Conservation (phyloP, 208 protist species). For the Herpetomonas muscarum region DNA sequence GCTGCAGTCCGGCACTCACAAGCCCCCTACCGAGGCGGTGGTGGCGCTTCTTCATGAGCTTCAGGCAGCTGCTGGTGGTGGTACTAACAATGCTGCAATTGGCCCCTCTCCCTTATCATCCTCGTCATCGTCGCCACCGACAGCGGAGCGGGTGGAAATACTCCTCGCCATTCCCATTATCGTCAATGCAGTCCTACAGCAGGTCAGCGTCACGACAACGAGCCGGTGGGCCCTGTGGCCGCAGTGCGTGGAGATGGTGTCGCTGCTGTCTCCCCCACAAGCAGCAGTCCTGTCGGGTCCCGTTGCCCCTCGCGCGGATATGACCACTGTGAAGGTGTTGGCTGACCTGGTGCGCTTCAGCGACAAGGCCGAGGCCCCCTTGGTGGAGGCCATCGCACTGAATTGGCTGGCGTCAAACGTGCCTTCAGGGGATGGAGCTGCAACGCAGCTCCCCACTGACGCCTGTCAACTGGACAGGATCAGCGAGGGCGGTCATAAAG, state of each 20-base stretch:
- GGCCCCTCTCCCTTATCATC: too few species aligned
- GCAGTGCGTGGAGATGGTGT: conserved; percentile 39
- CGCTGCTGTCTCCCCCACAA: conserved; percentile 26
- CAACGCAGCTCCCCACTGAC: not conserved
- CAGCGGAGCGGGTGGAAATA: not conserved
- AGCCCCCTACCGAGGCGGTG: conserved; percentile 20
- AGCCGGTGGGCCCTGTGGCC: conserved; percentile 58
- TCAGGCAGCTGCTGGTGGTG: conserved; percentile 14
- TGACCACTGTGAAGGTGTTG: conserved; percentile 35
- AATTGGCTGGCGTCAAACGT: conserved; percentile 30
- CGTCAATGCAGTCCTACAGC: conserved; percentile 50
- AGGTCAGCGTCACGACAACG: conserved; percentile 34
- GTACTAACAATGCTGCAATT: too few species aligned
- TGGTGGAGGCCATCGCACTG: conserved; percentile 41
- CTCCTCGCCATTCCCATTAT: not conserved
- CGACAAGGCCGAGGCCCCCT: conserved; percentile 44
- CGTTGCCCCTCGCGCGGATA: not conserved
- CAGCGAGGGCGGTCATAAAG: too few species aligned
- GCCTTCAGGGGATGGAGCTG: not conserved
- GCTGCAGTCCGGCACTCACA: conserved; percentile 10
- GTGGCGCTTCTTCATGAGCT: conserved; percentile 13
- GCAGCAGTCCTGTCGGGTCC: not conserved
- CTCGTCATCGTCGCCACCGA: too few species aligned
- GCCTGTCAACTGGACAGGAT: too few species aligned
- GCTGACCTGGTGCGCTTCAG: conserved; percentile 41